phyloP scores from a whole-genome alignment of 305 asterid species.

The Nicotiana rustica region DNA sequence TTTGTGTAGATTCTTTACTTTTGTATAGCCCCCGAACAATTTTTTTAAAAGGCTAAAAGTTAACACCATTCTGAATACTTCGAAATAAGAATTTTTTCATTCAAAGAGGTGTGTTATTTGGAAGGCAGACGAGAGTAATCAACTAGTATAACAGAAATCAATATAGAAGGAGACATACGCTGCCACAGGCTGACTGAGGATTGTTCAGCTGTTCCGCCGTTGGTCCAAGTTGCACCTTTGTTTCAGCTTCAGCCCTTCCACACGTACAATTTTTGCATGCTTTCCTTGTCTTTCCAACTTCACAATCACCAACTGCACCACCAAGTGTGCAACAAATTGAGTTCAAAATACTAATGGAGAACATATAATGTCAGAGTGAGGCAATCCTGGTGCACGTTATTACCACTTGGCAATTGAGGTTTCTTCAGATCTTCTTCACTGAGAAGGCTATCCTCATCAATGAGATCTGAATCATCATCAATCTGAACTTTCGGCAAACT shows the following conservation, averaged over 20 bases:
- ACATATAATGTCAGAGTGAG: constrained; percentile 1
- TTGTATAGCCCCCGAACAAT: background rate
- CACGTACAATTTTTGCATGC: constrained; percentile 95
- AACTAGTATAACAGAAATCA: background rate
- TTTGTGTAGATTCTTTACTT: background rate
- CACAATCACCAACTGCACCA: constrained; percentile 72
- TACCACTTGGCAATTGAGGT: constrained; percentile 78
- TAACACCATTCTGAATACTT: background rate
- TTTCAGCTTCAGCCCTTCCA: constrained; percentile 91
- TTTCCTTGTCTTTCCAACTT: constrained; percentile 82
- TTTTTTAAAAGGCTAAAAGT: background rate
- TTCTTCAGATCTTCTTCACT: constrained; percentile 89
- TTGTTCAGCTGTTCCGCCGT: constrained; percentile 75
- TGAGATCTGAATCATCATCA: constrained; percentile 78
- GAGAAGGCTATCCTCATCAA: constrained; percentile 94
- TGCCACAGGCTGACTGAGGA: constrained; percentile 98
- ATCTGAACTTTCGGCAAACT: constrained; percentile 71
- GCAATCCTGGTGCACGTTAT: constrained; percentile 33
- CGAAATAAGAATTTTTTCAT: background rate
- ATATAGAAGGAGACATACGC: constrained; percentile 49
- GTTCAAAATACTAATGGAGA: constrained; percentile 1
- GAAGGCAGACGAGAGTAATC: background rate
- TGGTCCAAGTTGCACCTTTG: constrained; percentile 79
- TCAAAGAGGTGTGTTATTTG: background rate
- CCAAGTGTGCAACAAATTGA: constrained; percentile 14